Evolutionary conservation across 495 filamentous ascomycete genomes (phyloP), one percentile per base, ranked within the genome.

Genomic region (Stereocaulon alpinum): DNA sequence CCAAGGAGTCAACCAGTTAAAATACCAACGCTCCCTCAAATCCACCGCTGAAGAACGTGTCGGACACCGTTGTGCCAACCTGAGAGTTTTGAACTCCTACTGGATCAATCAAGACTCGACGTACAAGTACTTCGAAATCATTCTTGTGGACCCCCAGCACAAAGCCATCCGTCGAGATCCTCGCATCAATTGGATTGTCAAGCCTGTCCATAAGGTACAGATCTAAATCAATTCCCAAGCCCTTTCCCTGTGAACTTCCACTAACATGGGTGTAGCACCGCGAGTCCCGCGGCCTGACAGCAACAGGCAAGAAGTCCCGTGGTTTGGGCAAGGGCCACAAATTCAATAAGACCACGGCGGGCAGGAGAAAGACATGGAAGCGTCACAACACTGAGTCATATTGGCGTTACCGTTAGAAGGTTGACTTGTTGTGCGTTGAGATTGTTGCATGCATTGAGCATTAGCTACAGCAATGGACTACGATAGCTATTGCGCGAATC

Each of bases 51-150:
- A 98, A 82, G 93, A 97, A 87, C 94, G 93, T 87, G 92, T 97
- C 71, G 93, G 94, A 70, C 91, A 92, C 74, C 91, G 91, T 72
- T 95, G 90, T 80, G 89, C 91, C 79, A 98, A 98, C 80, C 78
- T 98, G 76, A 87, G 93, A 67, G 94, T 99, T 67, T 84, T 99
- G 73, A 99, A 97, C 84, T 96, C 91, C 67, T 99, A 99, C 89
- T 99, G 93, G 93, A 90, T 97, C 85, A 99, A 99, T 84, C 93
- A 99, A 83, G 93, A 99, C 82, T 96, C 91, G 57, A 97, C 93
- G 78, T 99, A 97, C 88, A 99, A 99, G 84, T 99, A 97, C 85
- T 99, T 83, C 80, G 93, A 99, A 80, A 84, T 99, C 76, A 96
- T 99, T 81, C 87, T 96, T 67, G 94, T 99, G 73, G 93, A 99